Percentiles rank a stretch among this genome's conserved stretches.
These are phyloP conservation scores for Neurospora discreta DNA, from an alignment of 495 filamentous ascomycete genomes.

Conservation along the genomic window DNA sequence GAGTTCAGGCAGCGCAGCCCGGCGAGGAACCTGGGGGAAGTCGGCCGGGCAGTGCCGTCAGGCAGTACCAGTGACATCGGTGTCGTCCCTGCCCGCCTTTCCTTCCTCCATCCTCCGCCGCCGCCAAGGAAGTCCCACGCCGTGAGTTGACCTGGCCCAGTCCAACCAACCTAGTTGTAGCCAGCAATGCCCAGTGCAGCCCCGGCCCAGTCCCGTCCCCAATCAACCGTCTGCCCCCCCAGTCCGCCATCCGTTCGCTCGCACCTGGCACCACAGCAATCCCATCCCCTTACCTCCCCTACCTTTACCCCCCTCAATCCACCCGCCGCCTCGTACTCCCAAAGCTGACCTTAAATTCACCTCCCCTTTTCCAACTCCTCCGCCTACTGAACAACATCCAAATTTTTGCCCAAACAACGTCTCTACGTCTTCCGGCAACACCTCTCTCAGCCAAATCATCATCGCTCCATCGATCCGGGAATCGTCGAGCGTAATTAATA, in stretches of 20 bases:
- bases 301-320: conserved; percentile 16
- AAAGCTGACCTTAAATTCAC: conserved; percentile 41
- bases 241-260: background rate
- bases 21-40: background rate
- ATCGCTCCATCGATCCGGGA: conserved; percentile 31
- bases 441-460: conserved; percentile 18
- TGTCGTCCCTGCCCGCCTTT: conserved; percentile 11
- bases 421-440: background rate
- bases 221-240: background rate
- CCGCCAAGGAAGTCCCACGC: background rate
- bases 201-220: background rate
- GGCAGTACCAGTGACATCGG: background rate
- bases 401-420: conserved; percentile 27
- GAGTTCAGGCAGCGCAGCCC: background rate
- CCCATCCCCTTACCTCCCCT: conserved; percentile 18
- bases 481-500: conserved; percentile 33
- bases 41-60: background rate
- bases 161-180: background rate
- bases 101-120: conserved; percentile 6
- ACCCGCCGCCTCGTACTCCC: conserved; percentile 18
- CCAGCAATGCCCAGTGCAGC: background rate
- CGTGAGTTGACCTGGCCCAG: background rate
- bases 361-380: conserved; percentile 37
- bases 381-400: conserved; percentile 20
- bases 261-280: conserved; percentile 1